Base-by-base conservation (phyloP, 352 stramenopile species). In the Phytophthora cajani region DNA sequence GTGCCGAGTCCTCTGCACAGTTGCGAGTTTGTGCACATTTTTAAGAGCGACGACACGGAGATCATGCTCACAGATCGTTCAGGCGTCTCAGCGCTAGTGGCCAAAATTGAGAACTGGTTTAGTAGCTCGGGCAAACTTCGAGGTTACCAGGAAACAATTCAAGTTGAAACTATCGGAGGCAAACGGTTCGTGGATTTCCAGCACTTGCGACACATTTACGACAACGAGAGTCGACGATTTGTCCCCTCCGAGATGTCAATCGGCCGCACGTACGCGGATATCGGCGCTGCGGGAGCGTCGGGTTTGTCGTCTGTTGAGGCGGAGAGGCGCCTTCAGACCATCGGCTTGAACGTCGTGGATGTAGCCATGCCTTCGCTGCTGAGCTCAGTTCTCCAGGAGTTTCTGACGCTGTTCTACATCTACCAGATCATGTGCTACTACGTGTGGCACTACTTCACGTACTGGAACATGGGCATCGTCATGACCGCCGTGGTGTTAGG, bases 361-460 rank as follows among this genome's bases (percentile, higher is more conserved):
- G 65, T 86, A 2, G 11, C 36, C 5, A 86, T 86, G 78, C 76
- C 78, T 19, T 80, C 78, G n/a, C 36, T 79, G 23, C 27, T 64
- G 9, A 61, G 62, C 14, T 84, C 72, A 4, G 33, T 85, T 6
- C 36, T 78, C 9, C 40, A 77, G 8, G 74, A 87, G 58, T 72
- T 82, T n/a, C 66, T 84, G 23, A 77, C 67, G 17, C 67, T 85
- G 7, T 85, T 82, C 27, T 84, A 84, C 63, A 70, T 87, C 16
- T 87, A 87, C 51, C 77, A 85, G 64, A 65, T 87, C 61, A 80
- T 84, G 68, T 82, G 78, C 68, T 89, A 89, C 69, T 85, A 77
- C 57, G 74, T 87, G 12, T 89, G 81, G 81, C 81, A 81, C 52
- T 89, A 83, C 63, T 85, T 75, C 58, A 80, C 69, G 12, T 89